Evolutionary conservation across 129 eudicot genomes (phyloP), one percentile per base, ranked within the genome.

Genomic region (Rutidosis leptorrhynchoides): DNA sequence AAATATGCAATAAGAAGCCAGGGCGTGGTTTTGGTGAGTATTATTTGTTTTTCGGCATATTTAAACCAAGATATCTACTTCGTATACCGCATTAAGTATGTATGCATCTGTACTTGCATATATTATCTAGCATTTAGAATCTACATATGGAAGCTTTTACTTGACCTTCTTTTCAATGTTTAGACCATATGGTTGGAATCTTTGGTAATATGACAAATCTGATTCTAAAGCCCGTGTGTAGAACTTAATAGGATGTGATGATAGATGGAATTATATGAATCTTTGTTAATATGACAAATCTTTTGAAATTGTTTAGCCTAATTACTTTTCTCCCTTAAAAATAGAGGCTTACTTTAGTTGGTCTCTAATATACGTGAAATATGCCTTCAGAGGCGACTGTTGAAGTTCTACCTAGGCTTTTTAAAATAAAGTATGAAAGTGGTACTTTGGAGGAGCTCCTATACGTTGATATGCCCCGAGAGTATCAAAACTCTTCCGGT

Each of bases 381-480:
- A 67, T 71, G 24, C 27, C 37, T 57, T 72, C 88, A 94, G 99
- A 94, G 88, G 99, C 97, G 49, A 94, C 99, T 30, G 92, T 67
- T 25, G 99, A 94, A 85, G 99, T 94, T 71, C 87, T 94, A 22
- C 97, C 99, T 0, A 86, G 99, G 67, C 97, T 94, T 72, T 94
- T 86, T 58, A 94, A 94, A 75, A 89, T 94, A 56, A 94, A 94
- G 83, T 94, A 86, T 64, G 99, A 94, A 79, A 94, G 99, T 71
- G 99, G 99, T 28, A 94, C 97, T 30, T 68, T 89, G 49, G 99
- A 94, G 77, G 99, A 94, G 65, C 89, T 89, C 49, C 92, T 94
- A 58, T 94, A 94, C 78, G 95, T 94, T 70, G 99, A 94, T 74
- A 94, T 94, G 99, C 99, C 99, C 53, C 65, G 73, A 26, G 99